Evolutionary conservation across 1,284 basidiomycete species (phyloP).

Genomic region (Gymnopus androsaceus): DNA sequence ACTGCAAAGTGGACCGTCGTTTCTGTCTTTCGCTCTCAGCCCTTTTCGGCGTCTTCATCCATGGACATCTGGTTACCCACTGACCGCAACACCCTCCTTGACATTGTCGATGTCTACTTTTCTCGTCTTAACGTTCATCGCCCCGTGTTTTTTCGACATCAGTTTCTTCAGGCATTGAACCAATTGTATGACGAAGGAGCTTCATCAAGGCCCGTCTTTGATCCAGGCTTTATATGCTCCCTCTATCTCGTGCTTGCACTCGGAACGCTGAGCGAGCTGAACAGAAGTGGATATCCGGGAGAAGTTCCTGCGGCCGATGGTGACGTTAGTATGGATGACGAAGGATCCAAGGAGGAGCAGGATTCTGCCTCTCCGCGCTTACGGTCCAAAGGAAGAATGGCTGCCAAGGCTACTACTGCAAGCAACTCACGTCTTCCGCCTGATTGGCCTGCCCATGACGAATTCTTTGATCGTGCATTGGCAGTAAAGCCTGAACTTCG

Average conservation of each 20-base stretch:
- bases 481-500: conserved; percentile 76
- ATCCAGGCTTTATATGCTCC: conserved; percentile 76
- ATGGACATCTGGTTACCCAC: conserved; percentile 72
- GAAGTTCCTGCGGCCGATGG: conserved; percentile 5
- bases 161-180: conserved; percentile 63
- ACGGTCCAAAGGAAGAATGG: neutral
- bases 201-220: conserved; percentile 38
- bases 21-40: conserved; percentile 43
- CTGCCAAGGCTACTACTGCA: neutral
- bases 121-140: conserved; percentile 73
- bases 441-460: conserved; percentile 78
- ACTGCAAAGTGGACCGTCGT: conserved; percentile 59
- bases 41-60: conserved; percentile 34
- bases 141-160: conserved; percentile 66
- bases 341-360: conserved; percentile 25
- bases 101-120: conserved; percentile 72
- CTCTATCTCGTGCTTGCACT: conserved; percentile 76
- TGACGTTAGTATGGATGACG: neutral
- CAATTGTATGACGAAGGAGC: conserved; percentile 62
- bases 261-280: conserved; percentile 78
- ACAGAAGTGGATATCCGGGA: conserved; percentile 42
- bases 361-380: conserved; percentile 6
- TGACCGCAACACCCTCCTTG: conserved; percentile 63
- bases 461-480: conserved; percentile 77
- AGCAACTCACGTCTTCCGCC: conserved; percentile 42